A percentile compares a stretch with the other conserved stretches of the same genome.
Conservation (phyloP, 106 monocot genomes). For the Allium sativum region DNA sequence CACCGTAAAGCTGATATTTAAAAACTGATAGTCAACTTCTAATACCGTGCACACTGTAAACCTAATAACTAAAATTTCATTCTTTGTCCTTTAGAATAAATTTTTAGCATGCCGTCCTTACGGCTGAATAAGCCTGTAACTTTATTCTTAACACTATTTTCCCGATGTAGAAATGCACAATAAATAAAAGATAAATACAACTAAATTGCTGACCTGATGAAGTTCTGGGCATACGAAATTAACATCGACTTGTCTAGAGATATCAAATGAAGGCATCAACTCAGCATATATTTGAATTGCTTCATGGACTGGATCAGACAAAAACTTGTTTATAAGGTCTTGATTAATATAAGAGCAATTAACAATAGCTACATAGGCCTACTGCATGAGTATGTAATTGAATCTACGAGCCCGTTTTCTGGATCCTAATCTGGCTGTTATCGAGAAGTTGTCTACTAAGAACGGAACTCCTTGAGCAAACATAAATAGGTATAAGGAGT, state of each 20-base stretch:
- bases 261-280: conserved; percentile 87
- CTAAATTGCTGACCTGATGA: conserved; percentile 1
- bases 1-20: too few relatives aligned
- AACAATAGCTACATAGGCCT: conserved; percentile 76
- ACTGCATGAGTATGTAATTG: conserved; percentile 84
- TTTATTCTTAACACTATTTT: too few relatives aligned
- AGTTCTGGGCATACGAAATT: conserved; percentile 85
- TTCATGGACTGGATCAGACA: conserved; percentile 69
- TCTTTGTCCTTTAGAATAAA: too few relatives aligned
- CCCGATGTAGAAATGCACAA: too few relatives aligned
- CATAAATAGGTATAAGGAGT: conserved; percentile 93
- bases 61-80: too few relatives aligned
- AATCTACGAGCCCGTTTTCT: conserved; percentile 87
- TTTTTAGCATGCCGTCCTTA: too few relatives aligned
- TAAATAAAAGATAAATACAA: too few relatives aligned
- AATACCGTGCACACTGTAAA: too few relatives aligned
- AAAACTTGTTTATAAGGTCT: conserved; percentile 78
- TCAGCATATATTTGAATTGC: conserved; percentile 86
- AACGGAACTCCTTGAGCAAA: conserved; percentile 70
- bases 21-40: too few relatives aligned
- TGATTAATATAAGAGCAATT: conserved; percentile 41
- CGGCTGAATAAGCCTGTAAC: too few relatives aligned
- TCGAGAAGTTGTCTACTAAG: conserved; percentile 81
- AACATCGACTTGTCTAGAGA: conserved; percentile 48
- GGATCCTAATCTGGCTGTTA: conserved; percentile 56